Percentiles rank a stretch among this genome's conserved stretches.
Conservation (phyloP, 257 asterid species). For the Agastache rugosa region DNA sequence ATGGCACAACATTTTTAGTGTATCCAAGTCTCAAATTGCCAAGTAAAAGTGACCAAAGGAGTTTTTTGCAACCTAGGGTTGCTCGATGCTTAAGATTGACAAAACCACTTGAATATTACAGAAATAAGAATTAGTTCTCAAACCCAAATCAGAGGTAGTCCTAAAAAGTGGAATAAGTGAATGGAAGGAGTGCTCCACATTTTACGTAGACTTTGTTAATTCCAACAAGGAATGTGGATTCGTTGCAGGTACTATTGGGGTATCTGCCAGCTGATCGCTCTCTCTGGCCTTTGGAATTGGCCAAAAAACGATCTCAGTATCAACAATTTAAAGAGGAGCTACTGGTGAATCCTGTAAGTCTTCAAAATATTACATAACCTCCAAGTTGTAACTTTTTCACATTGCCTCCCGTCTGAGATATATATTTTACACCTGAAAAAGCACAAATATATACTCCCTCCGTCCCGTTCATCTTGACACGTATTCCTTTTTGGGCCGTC, state of each 20-base stretch:
- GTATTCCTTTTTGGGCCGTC: no score
- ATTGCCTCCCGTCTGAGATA: not conserved
- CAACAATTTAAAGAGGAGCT: conserved; percentile 87
- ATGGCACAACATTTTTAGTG: not conserved
- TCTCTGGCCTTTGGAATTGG: conserved; percentile 83
- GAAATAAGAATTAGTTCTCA: conserved; percentile 17
- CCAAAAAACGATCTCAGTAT: conserved; percentile 87
- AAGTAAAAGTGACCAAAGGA: not conserved
- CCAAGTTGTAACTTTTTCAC: conserved; percentile 3
- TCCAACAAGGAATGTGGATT: conserved; percentile 24
- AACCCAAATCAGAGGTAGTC: not conserved
- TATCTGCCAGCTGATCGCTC: conserved; percentile 82
- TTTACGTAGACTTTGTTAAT: conserved; percentile 11
- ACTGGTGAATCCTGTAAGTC: conserved; percentile 94
- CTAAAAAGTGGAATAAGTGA: conserved; percentile 25
- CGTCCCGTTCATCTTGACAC: no score
- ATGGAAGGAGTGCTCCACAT: conserved; percentile 25
- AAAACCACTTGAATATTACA: not conserved
- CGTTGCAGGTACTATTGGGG: conserved; percentile 81
- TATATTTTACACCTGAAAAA: conserved; percentile 21
- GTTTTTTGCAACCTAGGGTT: not conserved
- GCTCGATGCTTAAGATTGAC: not conserved
- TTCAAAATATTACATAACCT: conserved; percentile 1
- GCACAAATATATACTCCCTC: not conserved
- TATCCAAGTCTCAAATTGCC: not conserved